These are phyloP conservation scores for Liriodendron chinense DNA, from an alignment of 164 flowering plant species.

Conservation along the genomic window DNA sequence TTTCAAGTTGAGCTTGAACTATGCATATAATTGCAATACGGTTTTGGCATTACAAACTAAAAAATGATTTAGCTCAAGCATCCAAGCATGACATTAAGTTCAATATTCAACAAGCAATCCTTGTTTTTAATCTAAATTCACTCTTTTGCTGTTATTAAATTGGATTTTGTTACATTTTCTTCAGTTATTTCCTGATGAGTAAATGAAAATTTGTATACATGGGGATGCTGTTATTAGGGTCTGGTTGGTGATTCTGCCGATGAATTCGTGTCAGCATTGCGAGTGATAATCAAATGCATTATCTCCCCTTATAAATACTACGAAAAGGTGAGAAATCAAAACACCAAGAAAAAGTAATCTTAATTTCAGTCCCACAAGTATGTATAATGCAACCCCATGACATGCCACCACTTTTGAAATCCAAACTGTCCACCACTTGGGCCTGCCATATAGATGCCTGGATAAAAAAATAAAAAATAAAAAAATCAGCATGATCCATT, in stretches of 20 bases:
- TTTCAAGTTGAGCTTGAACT: background rate
- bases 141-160: too few species aligned
- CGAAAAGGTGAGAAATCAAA: conserved; percentile 38
- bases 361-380: too few species aligned
- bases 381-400: too few species aligned
- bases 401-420: too few species aligned
- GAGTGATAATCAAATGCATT: conserved; percentile 54
- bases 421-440: too few species aligned
- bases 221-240: conserved; percentile 27
- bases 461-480: too few species aligned
- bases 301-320: conserved; percentile 52
- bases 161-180: too few species aligned
- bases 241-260: conserved; percentile 41
- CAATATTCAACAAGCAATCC: too few species aligned
- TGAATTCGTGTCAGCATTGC: conserved; percentile 43
- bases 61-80: background rate
- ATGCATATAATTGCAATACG: background rate
- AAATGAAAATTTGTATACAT: background rate
- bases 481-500: too few species aligned
- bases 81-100: background rate
- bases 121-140: background rate
- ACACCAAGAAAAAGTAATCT: too few species aligned
- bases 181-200: background rate
- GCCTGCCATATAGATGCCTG: too few species aligned
- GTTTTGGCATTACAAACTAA: background rate